Evolutionary conservation across 495 filamentous ascomycete genomes (phyloP).

Genomic region (Tuber brumale): DNA sequence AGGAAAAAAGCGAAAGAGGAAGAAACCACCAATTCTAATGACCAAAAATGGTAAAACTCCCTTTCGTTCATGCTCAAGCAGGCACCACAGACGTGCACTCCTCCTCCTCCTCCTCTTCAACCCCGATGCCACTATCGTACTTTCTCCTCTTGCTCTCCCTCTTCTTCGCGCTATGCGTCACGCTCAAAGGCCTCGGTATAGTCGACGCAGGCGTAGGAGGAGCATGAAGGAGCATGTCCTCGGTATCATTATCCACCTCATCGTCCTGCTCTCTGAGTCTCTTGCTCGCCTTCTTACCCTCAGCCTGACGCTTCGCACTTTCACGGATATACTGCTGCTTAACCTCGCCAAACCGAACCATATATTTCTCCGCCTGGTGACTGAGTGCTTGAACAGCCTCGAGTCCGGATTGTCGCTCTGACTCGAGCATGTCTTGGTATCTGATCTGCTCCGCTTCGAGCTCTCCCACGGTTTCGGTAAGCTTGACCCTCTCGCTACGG

Average conservation of each 20-base stretch:
- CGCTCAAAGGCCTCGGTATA: slow-evolving; percentile 13
- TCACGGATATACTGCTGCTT: slow-evolving; percentile 28
- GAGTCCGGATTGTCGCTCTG: slow-evolving; percentile 23
- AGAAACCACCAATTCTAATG: not conserved
- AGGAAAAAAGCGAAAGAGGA: not conserved
- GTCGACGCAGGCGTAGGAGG: slow-evolving; percentile 30
- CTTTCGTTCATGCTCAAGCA: not conserved
- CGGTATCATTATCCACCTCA: slow-evolving; percentile 6
- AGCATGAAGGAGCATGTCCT: slow-evolving; percentile 10
- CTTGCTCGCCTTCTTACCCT: slow-evolving; percentile 22
- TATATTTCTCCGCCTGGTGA: slow-evolving; percentile 25
- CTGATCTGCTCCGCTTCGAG: slow-evolving; percentile 17
- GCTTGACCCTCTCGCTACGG: slow-evolving; percentile 18
- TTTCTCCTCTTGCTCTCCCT: slow-evolving; percentile 29
- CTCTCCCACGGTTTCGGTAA: slow-evolving; percentile 12
- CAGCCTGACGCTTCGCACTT: slow-evolving; percentile 18
- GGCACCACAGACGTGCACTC: not conserved
- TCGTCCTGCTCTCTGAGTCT: slow-evolving; percentile 29
- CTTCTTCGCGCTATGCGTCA: slow-evolving; percentile 6
- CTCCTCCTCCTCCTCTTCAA: slow-evolving; percentile 25
- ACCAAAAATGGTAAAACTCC: not conserved
- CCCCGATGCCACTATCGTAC: slow-evolving; percentile 34
- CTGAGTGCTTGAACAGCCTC: slow-evolving; percentile 21
- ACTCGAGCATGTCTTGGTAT: slow-evolving; percentile 20
- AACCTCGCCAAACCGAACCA: slow-evolving; percentile 31